Evolutionary conservation across 2,329 filamentous ascomycete genomes (phyloP).

Genomic region (Diplocarpon mali): DNA sequence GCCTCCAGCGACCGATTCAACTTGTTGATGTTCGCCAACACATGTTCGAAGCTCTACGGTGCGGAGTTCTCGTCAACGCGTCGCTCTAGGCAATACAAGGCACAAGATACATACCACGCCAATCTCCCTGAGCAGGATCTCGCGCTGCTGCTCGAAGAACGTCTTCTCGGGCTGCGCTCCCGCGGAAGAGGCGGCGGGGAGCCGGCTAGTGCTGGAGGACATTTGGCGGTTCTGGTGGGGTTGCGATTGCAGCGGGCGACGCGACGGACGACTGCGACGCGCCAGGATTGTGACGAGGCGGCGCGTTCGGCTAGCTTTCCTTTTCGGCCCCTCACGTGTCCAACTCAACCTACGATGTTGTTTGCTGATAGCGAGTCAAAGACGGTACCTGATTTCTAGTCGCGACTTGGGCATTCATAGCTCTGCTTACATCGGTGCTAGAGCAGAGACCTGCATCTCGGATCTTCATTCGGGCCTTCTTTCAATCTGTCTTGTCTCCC

Average conservation of each 20-base stretch:
- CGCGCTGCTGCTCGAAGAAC: slow-evolving; percentile 69
- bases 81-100: neutral
- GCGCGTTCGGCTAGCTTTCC: too few species aligned
- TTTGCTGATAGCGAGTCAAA: too few species aligned
- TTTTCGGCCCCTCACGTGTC: too few species aligned
- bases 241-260: neutral
- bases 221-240: slow-evolving; percentile 6
- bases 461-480: too few species aligned
- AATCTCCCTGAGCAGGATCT: slow-evolving; percentile 60
- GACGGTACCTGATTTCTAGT: too few species aligned
- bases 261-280: neutral
- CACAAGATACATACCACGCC: slow-evolving; percentile 44
- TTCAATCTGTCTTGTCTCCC: too few species aligned
- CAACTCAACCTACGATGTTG: too few species aligned
- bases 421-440: too few species aligned
- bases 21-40: slow-evolving; percentile 92
- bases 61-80: neutral
- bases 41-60: slow-evolving; percentile 67
- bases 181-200: slow-evolving; percentile 11
- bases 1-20: slow-evolving; percentile 86
- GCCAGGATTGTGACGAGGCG: too few species aligned
- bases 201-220: slow-evolving; percentile 19
- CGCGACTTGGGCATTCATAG: too few species aligned
- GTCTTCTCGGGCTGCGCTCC: slow-evolving; percentile 35
- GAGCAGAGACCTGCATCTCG: too few species aligned